Evolutionary conservation across 2,329 filamentous ascomycete genomes (phyloP), one percentile per base, ranked within the genome.

Genomic region (Penicillium sp.): DNA sequence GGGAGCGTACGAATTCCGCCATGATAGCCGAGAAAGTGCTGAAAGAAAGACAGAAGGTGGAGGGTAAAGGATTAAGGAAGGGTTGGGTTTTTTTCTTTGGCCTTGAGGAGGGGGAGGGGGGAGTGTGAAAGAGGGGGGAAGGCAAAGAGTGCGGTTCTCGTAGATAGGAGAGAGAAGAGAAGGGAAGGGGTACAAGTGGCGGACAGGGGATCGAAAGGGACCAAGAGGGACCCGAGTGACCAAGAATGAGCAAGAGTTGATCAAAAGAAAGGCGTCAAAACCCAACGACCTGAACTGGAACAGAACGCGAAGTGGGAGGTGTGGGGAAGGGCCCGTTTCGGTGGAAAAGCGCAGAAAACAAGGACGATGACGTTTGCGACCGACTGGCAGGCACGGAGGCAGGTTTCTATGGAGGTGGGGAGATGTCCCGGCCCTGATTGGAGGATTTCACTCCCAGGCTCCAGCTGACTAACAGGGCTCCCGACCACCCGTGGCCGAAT

Each of bases 1-100:
- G 91, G 69, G 91, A 90, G 75, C 93, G 88, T 68, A 98, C 89
- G 74, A 98, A 98, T 80, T 98, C 93, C 72, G 93, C 93, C 93
- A 98, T 97, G 71, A 68, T 84, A 81, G 49, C 48, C 36, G 32
- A 35, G 25, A 7, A 24, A 33, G 39, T 39, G 13, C 32, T 43
- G 44, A 42, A 46, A 47, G 34, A 45, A n/a, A 35, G 38, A 39
- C 39, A 42, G 45, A 44, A 43, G 7, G 36, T 18, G 43, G 9
- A 9, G 18, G n/a, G 13, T 28, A n/a, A 33, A 5, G 9, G 12
- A 28, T n/a, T 4, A 47, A 26, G 41, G 46, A 12, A 40, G 45
- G 38, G 34, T n/a, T 34, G 26, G 11, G 7, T 43, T 41, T 41
- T 43, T 29, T 29, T 32, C 11, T 9, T 32, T 32, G 4, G 29